Evolutionary conservation across 2,329 filamentous ascomycete genomes (phyloP).

Genomic region (Bisporella sp.): DNA sequence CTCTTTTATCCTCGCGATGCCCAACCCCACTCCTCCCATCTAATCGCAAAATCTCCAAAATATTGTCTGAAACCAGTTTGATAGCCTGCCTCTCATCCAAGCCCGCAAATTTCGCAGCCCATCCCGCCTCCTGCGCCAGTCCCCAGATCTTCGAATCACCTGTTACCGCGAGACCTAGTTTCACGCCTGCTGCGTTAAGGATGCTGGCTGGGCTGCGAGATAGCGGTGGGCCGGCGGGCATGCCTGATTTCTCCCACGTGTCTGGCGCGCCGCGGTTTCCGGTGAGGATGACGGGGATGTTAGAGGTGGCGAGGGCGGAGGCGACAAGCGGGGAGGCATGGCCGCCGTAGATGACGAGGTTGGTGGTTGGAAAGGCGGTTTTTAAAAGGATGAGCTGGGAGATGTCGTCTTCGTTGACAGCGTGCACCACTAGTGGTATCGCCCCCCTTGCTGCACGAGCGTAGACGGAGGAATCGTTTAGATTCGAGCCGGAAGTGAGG

Average conservation of each 20-base stretch:
- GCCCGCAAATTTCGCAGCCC: slow-evolving; percentile 34
- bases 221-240: slow-evolving; percentile 36
- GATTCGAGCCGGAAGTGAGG: too few species aligned
- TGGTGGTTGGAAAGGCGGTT: too few species aligned
- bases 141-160: slow-evolving; percentile 33
- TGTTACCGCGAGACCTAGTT: slow-evolving; percentile 29
- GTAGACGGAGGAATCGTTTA: too few species aligned
- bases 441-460: too few species aligned
- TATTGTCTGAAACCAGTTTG: slow-evolving; percentile 32
- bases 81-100: slow-evolving; percentile 29
- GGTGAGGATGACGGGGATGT: slow-evolving; percentile 37
- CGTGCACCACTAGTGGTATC: too few species aligned
- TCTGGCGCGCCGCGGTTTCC: slow-evolving; percentile 29
- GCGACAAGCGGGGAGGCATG: slow-evolving; percentile 19
- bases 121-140: slow-evolving; percentile 32
- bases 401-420: too few species aligned
- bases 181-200: slow-evolving; percentile 35
- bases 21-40: slow-evolving; percentile 20
- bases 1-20: neutral
- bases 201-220: slow-evolving; percentile 32
- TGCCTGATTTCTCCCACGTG: slow-evolving; percentile 31
- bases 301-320: slow-evolving; percentile 31
- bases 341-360: too few species aligned
- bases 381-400: too few species aligned
- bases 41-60: slow-evolving; percentile 35